Conservation (phyloP, 2,329 filamentous ascomycete genomes). For the Trichoderma sp. region DNA sequence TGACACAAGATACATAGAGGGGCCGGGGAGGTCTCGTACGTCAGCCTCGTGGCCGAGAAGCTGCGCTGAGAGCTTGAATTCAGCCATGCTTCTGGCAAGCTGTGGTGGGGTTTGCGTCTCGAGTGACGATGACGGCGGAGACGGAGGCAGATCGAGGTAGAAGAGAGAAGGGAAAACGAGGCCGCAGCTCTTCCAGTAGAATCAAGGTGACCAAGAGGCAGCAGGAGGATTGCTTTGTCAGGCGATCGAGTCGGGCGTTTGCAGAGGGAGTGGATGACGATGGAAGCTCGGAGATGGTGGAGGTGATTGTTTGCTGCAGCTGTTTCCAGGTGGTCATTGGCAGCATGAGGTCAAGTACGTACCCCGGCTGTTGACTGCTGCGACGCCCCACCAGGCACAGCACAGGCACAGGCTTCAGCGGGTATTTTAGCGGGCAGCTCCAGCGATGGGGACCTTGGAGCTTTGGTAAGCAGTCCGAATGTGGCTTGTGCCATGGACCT, state of each 20-base stretch:
- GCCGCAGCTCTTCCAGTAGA: neutral
- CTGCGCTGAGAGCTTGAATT: constrained; percentile 92
- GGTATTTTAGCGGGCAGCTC: constrained; percentile 17
- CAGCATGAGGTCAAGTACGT: neutral
- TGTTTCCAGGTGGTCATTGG: too few relatives aligned
- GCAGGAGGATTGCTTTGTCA: constrained; percentile 23
- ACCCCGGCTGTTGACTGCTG: constrained; percentile 23
- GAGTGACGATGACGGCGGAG: constrained; percentile 26
- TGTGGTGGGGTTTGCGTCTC: constrained; percentile 15
- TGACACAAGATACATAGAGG: neutral
- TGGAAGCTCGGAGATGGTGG: constrained; percentile 38
- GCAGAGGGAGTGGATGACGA: constrained; percentile 31
- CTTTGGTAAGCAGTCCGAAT: constrained; percentile 5
- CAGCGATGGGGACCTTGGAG: neutral
- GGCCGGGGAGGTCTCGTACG: constrained; percentile 57
- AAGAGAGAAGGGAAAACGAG: constrained; percentile 25
- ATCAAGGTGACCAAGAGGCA: neutral
- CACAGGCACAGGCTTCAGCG: neutral
- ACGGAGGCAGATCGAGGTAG: neutral
- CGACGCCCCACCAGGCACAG: neutral
- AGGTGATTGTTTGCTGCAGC: neutral
- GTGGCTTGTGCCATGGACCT: constrained; percentile 5
- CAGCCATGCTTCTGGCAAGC: constrained; percentile 58
- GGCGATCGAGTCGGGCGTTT: constrained; percentile 4
- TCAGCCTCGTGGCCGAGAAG: constrained; percentile 90